phyloP scores from a whole-genome alignment of 805 yeast species.

The Pichia heedii region DNA sequence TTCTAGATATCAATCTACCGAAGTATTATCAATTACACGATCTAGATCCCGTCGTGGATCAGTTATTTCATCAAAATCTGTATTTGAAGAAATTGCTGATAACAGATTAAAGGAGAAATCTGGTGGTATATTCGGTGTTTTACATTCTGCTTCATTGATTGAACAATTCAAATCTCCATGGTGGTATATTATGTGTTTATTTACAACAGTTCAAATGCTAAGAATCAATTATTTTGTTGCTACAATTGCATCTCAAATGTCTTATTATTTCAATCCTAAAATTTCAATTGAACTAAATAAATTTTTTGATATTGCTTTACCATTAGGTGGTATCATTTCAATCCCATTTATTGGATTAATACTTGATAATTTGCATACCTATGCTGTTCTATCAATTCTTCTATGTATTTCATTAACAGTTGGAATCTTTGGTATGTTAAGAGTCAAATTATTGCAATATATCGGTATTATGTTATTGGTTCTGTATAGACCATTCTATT shows the following conservation, averaged over 20 bases:
- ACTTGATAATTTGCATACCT: constrained; percentile 63
- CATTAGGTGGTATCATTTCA: constrained; percentile 78
- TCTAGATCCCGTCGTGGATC: constrained; percentile 31
- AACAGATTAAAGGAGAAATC: constrained; percentile 40
- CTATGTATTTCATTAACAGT: constrained; percentile 47
- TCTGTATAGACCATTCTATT: constrained; percentile 82
- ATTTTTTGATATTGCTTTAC: constrained; percentile 79
- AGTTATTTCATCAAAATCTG: constrained; percentile 37
- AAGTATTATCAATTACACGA: constrained; percentile 11
- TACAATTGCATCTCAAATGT: constrained; percentile 76
- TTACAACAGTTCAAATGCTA: constrained; percentile 83
- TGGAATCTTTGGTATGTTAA: constrained; percentile 63
- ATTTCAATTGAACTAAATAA: constrained; percentile 53
- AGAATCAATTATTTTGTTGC: constrained; percentile 91
- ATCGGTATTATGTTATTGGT: constrained; percentile 66
- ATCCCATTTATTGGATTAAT: constrained; percentile 81
- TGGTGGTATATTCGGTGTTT: constrained; percentile 68
- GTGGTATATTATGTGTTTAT: constrained; percentile 69
- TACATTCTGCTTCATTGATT: constrained; percentile 47
- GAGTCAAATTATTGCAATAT: constrained; percentile 42
- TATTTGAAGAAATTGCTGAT: constrained; percentile 60
- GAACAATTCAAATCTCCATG: constrained; percentile 50
- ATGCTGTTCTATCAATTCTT: constrained; percentile 46
- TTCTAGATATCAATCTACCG: constrained; percentile 20
- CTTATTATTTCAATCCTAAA: constrained; percentile 49